Evolutionary conservation across 352 stramenopile species (phyloP), one percentile per base, ranked within the genome.

Genomic region (Phytophthora niederhauseri): DNA sequence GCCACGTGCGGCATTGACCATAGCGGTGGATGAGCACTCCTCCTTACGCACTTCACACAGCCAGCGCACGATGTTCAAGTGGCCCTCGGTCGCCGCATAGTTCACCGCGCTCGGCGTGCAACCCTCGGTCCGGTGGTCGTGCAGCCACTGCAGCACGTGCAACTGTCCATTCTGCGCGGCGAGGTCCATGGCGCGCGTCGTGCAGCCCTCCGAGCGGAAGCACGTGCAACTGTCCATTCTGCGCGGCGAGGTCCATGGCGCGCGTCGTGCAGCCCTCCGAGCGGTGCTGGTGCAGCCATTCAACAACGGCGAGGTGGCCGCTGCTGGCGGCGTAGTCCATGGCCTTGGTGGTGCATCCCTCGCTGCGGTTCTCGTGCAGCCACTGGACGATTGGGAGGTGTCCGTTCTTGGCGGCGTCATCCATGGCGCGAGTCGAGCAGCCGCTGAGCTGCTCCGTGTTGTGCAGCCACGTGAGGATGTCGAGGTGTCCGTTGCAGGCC

Each of bases 31-130:
- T 24, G 74, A 83, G 64, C 79, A 86, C n/a, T 85, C 75, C 62
- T 87, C 69, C 26, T 78, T 69, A 61, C 78, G 82, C 36, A 77
- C 57, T 19, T 81, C 73, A 31, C 78, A 82, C 20, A 92, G 72
- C 82, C 82, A 92, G 67, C 84, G 73, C 19, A 91, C 68, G 52
- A 86, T 76, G 15, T 76, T 61, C n/a, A 91, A 54, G 48, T 91
- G 81, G 5, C 84, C 84, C 19, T 78, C 73, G 0, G 73, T 68
- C 3, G 79, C 77, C 4, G 88, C 88, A 52, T 89, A 85, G 58
- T 84, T 89, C 48, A 95, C 71, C 15, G 88, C 88, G 36, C 83
- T 82, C 2, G 75, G 43, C 28, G 81, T 92, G 71, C 84, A 94
- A 1, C 88, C 88, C 65, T 95, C 88, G 1, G 56, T 55, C 12